Evolutionary conservation across 305 asterid genomes (phyloP).

Genomic region (Lippia alba): DNA sequence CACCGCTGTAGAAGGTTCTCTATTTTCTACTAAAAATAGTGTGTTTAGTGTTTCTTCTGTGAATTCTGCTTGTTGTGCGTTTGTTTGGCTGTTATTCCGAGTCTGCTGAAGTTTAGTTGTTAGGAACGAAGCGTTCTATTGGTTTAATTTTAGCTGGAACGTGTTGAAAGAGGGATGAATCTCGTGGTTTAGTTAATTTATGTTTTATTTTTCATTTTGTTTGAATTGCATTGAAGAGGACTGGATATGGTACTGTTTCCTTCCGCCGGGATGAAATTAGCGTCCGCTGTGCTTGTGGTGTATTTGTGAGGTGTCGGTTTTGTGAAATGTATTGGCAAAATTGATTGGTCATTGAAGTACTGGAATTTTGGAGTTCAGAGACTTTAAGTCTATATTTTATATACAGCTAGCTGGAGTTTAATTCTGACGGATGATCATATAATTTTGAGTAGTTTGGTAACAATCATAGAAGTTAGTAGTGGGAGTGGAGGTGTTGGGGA

Average conservation of each 20-base stretch:
- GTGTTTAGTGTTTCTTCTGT: neutral
- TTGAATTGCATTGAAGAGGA: neutral
- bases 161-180: conserved; percentile 12
- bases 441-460: neutral
- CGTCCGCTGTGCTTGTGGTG: neutral
- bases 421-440: neutral
- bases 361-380: neutral
- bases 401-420: neutral
- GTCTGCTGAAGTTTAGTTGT: conserved; percentile 8
- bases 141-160: conserved; percentile 19
- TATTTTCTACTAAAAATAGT: neutral
- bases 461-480: neutral
- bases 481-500: neutral
- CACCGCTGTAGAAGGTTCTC: conserved; percentile 60
- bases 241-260: conserved; percentile 2
- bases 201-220: neutral
- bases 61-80: neutral
- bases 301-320: neutral
- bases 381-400: neutral
- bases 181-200: neutral
- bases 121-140: neutral
- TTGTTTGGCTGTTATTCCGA: neutral
- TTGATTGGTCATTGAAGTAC: neutral
- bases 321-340: neutral
- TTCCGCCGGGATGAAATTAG: conserved; percentile 5